Conservation (phyloP, 352 stramenopile genomes). For the Pythium myriotylum region DNA sequence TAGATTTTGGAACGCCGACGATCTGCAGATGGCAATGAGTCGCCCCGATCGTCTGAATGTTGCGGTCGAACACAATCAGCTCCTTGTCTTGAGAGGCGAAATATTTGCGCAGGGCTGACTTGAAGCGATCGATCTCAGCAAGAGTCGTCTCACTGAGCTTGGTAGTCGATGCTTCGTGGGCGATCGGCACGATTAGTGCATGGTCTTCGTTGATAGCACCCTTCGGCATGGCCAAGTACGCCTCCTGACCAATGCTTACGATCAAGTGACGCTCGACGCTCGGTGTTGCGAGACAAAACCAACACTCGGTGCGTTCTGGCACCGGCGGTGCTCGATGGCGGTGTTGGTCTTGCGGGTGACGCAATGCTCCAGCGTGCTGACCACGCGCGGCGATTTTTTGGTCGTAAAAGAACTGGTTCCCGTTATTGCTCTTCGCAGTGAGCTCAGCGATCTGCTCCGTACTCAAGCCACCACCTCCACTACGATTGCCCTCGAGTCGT, state of each 20-base stretch:
- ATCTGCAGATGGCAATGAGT: conserved; percentile 81
- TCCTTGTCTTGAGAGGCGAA: conserved; percentile 71
- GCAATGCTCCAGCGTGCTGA: conserved; percentile 46
- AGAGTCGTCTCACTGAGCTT: conserved; percentile 42
- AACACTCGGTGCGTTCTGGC: conserved; percentile 75
- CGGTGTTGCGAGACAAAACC: conserved; percentile 82
- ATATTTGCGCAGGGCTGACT: conserved; percentile 54
- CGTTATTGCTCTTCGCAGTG: conserved; percentile 43
- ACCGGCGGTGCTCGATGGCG: conserved; percentile 30
- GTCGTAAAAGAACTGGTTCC: conserved; percentile 80
- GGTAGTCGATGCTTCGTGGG: conserved; percentile 64
- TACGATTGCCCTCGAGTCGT: conserved; percentile 23
- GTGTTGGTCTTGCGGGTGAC: conserved; percentile 25
- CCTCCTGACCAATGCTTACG: conserved; percentile 78
- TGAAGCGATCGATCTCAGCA: conserved; percentile 73
- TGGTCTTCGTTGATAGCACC: conserved; percentile 78
- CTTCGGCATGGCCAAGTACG: conserved; percentile 83
- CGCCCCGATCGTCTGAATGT: conserved; percentile 68
- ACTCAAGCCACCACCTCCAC: conserved; percentile 43
- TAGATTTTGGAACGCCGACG: conserved; percentile 56
- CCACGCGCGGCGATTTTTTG: conserved; percentile 57
- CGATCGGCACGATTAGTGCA: conserved; percentile 78
- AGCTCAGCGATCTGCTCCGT: conserved; percentile 69
- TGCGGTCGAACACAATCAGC: conserved; percentile 78
- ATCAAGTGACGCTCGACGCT: conserved; percentile 81